Evolutionary conservation across 768 basidiomycete species (phyloP).

Genomic region (Tulasnella calospora): DNA sequence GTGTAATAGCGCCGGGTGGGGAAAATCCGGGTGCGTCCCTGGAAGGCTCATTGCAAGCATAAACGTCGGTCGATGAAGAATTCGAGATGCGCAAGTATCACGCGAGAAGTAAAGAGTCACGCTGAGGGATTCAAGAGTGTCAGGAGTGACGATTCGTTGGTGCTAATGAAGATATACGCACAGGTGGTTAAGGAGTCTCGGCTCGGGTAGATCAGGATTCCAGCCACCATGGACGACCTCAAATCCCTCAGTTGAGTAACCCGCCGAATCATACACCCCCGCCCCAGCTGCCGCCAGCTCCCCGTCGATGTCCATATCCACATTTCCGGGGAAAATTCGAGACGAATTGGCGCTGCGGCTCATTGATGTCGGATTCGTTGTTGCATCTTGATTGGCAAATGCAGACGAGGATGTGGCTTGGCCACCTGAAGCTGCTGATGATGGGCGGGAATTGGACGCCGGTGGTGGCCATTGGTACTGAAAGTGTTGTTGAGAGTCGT

Average conservation of each 20-base stretch:
- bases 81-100: slow-evolving; percentile 80
- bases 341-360: no score
- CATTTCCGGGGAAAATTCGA: slow-evolving; percentile 13
- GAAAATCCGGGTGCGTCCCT: slow-evolving; percentile 76
- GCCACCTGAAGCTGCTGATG: no score
- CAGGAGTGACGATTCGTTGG: neutral
- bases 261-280: neutral
- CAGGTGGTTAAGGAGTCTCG: slow-evolving; percentile 68
- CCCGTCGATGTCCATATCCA: slow-evolving; percentile 18
- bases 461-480: no score
- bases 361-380: no score
- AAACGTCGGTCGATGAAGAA: slow-evolving; percentile 77
- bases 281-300: neutral
- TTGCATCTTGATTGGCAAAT: no score
- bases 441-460: no score
- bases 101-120: slow-evolving; percentile 84
- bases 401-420: no score
- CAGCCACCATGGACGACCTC: slow-evolving; percentile 71
- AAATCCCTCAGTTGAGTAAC: slow-evolving; percentile 4
- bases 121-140: slow-evolving; percentile 39
- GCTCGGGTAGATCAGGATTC: slow-evolving; percentile 81
- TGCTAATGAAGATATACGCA: slow-evolving; percentile 38
- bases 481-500: neutral
- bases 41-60: slow-evolving; percentile 72
- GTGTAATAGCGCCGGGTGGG: slow-evolving; percentile 84